phyloP scores from a whole-genome alignment of 2,329 filamentous ascomycete genomes.

The Fusarium sp. region DNA sequence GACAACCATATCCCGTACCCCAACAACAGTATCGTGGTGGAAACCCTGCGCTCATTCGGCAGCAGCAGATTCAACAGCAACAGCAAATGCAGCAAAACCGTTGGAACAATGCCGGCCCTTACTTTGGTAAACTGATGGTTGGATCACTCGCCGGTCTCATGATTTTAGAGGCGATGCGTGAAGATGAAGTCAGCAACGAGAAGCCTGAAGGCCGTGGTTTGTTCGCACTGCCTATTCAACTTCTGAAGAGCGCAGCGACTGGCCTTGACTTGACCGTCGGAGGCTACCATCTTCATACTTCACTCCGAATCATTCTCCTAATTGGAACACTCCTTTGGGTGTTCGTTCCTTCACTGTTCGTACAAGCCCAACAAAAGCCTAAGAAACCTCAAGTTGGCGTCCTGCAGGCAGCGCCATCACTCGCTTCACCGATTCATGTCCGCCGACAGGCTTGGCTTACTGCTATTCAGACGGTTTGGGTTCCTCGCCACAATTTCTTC shows the following conservation, averaged over 20 bases:
- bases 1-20: conserved; percentile 65
- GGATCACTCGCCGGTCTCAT: conserved; percentile 92
- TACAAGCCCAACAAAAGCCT: conserved; percentile 60
- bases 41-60: conserved; percentile 62
- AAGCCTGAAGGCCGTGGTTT: conserved; percentile 75
- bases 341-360: conserved; percentile 66
- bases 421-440: conserved; percentile 86
- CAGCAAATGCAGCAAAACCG: conserved; percentile 63
- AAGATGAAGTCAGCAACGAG: conserved; percentile 74
- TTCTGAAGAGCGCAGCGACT: conserved; percentile 64
- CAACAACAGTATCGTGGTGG: conserved; percentile 61
- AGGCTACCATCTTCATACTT: conserved; percentile 67
- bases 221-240: conserved; percentile 71
- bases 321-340: conserved; percentile 67
- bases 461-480: conserved; percentile 91
- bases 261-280: conserved; percentile 64
- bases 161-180: conserved; percentile 84
- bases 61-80: conserved; percentile 68
- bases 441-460: conserved; percentile 93
- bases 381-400: conserved; percentile 61
- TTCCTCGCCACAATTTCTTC: conserved; percentile 87
- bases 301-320: conserved; percentile 65
- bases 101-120: conserved; percentile 68
- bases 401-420: conserved; percentile 71
- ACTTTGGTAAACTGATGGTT: conserved; percentile 86